Evolutionary conservation across 352 stramenopile genomes (phyloP), one percentile per base, ranked within the genome.

Genomic region (Globisporangium ultimum): DNA sequence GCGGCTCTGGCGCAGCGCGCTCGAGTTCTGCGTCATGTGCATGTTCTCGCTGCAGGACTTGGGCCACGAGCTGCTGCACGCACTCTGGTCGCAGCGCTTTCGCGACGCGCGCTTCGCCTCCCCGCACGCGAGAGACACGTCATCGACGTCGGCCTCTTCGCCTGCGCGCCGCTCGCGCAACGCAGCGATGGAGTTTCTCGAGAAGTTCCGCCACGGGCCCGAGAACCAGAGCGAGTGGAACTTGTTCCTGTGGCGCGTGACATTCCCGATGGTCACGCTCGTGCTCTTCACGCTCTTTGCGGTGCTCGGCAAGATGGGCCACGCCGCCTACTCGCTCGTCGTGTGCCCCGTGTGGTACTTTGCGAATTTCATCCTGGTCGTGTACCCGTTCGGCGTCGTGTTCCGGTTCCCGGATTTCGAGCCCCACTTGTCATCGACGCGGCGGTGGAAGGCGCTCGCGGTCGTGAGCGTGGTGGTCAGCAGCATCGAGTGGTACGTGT

Each of bases 221-320:
- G 81, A 88, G 55, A 83, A 71, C 2, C 79, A 93, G 38, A 93
- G 76, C 69, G 85, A 93, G 60, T 91, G 85, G 81, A 90, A 93
- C 52, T 46, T 95, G 46, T 56, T 91, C 12, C 62, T 89, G 15
- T 95, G 85, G 85, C 81, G 84, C 60, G 76, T 88, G 46, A 89
- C 83, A 13, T 93, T 95, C 61, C 85, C 85, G 5, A 71, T 93
- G 60, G 66, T 89, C 50, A 76, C 84, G 61, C 80, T 95, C n/a
- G 67, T 92, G 66, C 53, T 90, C 47, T 81, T 87, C 48, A 90
- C 78, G 55, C 47, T 88, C 47, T 70, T 89, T 12, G 79, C 75
- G 8, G 68, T 93, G 17, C 58, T 71, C 14, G 81, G 81, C 45
- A 76, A 91, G 61, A 83, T 82, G 53, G 79, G 84, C 40, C 76